Percentiles rank a stretch among this genome's conserved stretches.
Conservation (phyloP, 345 rosid genomes). For the Triadica sebifera region DNA sequence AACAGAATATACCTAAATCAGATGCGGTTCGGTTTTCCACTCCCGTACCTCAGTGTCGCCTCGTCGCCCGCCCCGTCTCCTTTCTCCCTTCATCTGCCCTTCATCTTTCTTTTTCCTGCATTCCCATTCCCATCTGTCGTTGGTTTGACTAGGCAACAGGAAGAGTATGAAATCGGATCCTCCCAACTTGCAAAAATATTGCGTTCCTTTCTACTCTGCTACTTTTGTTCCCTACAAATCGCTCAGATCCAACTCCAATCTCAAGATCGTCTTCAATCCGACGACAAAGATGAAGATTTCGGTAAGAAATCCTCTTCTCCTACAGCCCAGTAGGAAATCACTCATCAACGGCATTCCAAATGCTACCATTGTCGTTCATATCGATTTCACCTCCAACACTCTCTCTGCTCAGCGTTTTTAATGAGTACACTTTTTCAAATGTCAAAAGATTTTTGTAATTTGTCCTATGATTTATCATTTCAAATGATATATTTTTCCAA, state of each 20-base stretch:
- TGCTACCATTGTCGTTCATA: constrained; percentile 48
- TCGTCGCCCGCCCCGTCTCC: too few relatives aligned
- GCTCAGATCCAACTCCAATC: constrained; percentile 34
- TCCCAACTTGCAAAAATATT: constrained; percentile 57
- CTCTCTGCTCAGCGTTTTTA: constrained; percentile 68
- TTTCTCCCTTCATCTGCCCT: too few relatives aligned
- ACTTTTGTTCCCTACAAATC: constrained; percentile 59
- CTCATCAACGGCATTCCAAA: constrained; percentile 60
- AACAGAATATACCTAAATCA: too few relatives aligned
- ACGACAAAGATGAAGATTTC: constrained; percentile 14
- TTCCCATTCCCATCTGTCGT: too few relatives aligned
- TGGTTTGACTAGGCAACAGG: neutral
- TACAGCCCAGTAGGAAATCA: neutral
- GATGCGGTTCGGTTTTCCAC: too few relatives aligned
- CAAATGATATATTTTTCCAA: too few relatives aligned
- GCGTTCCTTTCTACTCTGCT: constrained; percentile 74
- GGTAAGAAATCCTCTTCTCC: constrained; percentile 9
- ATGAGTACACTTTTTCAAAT: too few relatives aligned
- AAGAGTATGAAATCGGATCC: constrained; percentile 6
- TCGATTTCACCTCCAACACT: constrained; percentile 53
- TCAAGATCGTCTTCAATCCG: neutral
- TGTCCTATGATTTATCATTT: too few relatives aligned
- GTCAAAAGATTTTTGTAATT: too few relatives aligned
- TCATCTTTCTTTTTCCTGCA: too few relatives aligned
- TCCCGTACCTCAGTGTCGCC: too few relatives aligned